Evolutionary conservation across 768 basidiomycete species (phyloP).

Genomic region (Nidularia sp.): DNA sequence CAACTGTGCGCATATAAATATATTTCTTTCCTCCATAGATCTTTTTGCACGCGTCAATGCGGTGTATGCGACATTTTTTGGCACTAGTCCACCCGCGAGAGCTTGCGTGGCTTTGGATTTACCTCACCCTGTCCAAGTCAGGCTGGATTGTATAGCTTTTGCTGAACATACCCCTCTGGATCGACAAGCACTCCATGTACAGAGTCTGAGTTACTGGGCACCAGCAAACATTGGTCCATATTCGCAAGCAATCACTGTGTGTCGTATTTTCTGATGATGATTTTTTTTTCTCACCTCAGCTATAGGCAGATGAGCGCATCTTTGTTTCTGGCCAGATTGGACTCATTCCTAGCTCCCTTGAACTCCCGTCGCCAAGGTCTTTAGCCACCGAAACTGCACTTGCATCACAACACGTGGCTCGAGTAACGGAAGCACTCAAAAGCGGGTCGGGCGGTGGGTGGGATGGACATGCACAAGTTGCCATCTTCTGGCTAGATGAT

Average conservation of each 20-base stretch:
- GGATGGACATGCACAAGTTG: slow-evolving; percentile 57
- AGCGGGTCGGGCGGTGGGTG: slow-evolving; percentile 52
- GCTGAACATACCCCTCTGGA: slow-evolving; percentile 30
- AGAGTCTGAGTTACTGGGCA: slow-evolving; percentile 97
- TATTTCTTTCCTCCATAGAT: slow-evolving; percentile 80
- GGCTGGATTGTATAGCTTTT: slow-evolving; percentile 83
- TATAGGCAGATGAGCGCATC: slow-evolving; percentile 68
- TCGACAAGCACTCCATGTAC: slow-evolving; percentile 85
- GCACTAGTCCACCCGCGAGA: slow-evolving; percentile 86
- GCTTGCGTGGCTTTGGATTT: slow-evolving; percentile 89
- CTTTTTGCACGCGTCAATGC: slow-evolving; percentile 75
- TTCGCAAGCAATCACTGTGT: slow-evolving; percentile 84
- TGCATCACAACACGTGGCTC: slow-evolving; percentile 72
- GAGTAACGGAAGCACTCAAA: slow-evolving; percentile 60
- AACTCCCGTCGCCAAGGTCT: slow-evolving; percentile 57
- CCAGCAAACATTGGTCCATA: slow-evolving; percentile 99
- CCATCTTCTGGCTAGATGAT: slow-evolving; percentile 70
- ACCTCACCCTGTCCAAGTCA: slow-evolving; percentile 48
- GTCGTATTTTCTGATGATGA: slow-evolving; percentile 15
- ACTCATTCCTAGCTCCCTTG: slow-evolving; percentile 69
- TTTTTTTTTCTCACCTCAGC: neutral
- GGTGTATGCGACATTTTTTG: slow-evolving; percentile 80
- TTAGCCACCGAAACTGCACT: slow-evolving; percentile 68
- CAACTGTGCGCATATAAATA: slow-evolving; percentile 71
- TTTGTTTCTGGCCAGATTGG: slow-evolving; percentile 97